phyloP scores from a whole-genome alignment of 352 stramenopile species.

The Globisporangium alternatum region DNA sequence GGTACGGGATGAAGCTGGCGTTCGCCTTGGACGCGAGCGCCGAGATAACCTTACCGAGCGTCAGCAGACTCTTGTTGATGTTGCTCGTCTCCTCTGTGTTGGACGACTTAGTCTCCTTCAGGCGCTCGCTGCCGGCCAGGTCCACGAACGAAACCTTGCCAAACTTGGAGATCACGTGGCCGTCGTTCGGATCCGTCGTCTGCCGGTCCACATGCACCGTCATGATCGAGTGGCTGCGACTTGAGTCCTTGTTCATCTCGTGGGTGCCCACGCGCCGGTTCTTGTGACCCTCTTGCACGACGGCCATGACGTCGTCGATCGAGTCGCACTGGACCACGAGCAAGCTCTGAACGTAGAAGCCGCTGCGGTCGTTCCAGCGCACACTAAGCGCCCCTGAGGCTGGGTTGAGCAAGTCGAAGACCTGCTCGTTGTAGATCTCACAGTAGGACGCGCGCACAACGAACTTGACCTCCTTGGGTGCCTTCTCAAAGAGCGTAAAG shows the following conservation, averaged over 20 bases:
- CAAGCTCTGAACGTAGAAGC: constrained; percentile 80
- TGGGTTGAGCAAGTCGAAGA: constrained; percentile 75
- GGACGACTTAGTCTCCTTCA: constrained; percentile 70
- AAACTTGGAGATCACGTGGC: constrained; percentile 48
- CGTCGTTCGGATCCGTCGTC: constrained; percentile 45
- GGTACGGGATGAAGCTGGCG: constrained; percentile 68
- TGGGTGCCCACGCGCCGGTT: constrained; percentile 67
- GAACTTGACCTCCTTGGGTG: constrained; percentile 49
- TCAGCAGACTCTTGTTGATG: constrained; percentile 85
- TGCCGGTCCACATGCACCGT: constrained; percentile 69
- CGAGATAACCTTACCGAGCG: constrained; percentile 84
- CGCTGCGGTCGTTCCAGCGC: constrained; percentile 66
- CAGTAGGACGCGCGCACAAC: constrained; percentile 72
- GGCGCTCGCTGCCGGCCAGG: constrained; percentile 61
- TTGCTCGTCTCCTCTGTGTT: constrained; percentile 77
- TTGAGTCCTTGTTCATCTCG: constrained; percentile 82
- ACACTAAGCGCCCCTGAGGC: constrained; percentile 57
- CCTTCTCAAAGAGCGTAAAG: constrained; percentile 43
- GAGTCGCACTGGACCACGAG: constrained; percentile 73
- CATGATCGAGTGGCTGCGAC: constrained; percentile 74
- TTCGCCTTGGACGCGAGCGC: constrained; percentile 50
- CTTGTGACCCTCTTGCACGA: constrained; percentile 71
- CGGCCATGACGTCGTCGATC: constrained; percentile 67
- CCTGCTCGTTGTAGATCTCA: constrained; percentile 86
- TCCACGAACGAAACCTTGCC: constrained; percentile 85